These are phyloP conservation scores for Suhomyces maxii DNA, from an alignment of 1,139 yeast genomes.

Conservation along the genomic window DNA sequence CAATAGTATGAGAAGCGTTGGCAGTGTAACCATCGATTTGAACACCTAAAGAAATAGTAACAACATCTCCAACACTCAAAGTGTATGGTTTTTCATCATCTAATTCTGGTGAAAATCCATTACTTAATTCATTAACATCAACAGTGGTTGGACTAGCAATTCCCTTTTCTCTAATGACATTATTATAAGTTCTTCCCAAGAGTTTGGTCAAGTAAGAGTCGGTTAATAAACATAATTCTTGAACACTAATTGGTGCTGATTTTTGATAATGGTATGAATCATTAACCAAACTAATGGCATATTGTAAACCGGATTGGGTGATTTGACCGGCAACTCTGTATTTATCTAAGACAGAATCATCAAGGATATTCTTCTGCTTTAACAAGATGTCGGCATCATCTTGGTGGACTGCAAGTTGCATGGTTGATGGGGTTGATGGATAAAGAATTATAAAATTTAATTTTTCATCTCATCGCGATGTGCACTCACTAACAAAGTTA, in stretches of 20 bases:
- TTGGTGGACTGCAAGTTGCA: constrained; percentile 67
- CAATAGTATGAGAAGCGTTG: constrained; percentile 80
- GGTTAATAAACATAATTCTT: constrained; percentile 79
- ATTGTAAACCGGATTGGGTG: constrained; percentile 79
- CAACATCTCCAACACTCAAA: constrained; percentile 78
- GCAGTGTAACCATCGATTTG: constrained; percentile 96
- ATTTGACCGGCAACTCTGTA: constrained; percentile 90
- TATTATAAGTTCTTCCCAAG: constrained; percentile 53
- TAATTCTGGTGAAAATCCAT: constrained; percentile 83
- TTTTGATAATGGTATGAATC: constrained; percentile 63
- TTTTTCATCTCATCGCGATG: constrained; percentile 9
- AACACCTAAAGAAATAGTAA: constrained; percentile 80
- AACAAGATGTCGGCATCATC: constrained; percentile 74
- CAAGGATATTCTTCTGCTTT: constrained; percentile 70
- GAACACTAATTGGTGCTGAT: constrained; percentile 49
- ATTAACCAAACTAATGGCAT: constrained; percentile 65
- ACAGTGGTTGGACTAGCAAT: constrained; percentile 89
- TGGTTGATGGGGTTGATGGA: constrained; percentile 16
- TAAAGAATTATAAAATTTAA: constrained; percentile 5
- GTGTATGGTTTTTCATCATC: constrained; percentile 57
- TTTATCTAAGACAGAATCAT: constrained; percentile 66
- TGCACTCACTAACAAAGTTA: not conserved
- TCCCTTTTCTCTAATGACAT: constrained; percentile 73
- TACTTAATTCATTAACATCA: constrained; percentile 75
- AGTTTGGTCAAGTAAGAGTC: constrained; percentile 69